Evolutionary conservation across 2,329 filamentous ascomycete genomes (phyloP).

Genomic region (Fusarium concolor): DNA sequence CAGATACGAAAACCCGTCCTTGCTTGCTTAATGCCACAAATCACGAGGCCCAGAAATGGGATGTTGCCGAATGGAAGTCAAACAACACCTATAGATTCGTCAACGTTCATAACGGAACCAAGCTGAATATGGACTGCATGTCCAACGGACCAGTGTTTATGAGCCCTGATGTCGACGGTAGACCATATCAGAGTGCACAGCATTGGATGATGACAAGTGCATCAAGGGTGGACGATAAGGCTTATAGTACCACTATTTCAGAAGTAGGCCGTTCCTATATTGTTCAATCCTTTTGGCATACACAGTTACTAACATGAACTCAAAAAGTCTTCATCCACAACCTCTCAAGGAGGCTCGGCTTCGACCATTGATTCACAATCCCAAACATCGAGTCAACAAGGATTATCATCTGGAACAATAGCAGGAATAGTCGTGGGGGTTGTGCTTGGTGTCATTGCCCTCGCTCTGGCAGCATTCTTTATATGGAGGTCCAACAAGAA

Average conservation of each 20-base stretch:
- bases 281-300: not conserved
- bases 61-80: constrained; percentile 45
- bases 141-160: constrained; percentile 48
- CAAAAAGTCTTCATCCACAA: not conserved
- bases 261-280: not conserved
- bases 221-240: constrained; percentile 45
- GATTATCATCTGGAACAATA: not conserved
- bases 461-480: not conserved
- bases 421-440: not conserved
- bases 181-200: constrained; percentile 43
- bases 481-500: not conserved
- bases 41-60: constrained; percentile 48
- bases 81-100: constrained; percentile 44
- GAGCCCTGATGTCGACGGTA: constrained; percentile 38
- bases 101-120: constrained; percentile 48
- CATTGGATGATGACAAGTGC: constrained; percentile 51
- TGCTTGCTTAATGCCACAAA: constrained; percentile 45
- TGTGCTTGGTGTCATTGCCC: not conserved
- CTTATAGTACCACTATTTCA: constrained; percentile 45
- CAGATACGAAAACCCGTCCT: constrained; percentile 42
- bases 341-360: not conserved
- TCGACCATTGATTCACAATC: not conserved
- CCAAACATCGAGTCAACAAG: not conserved
- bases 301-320: not conserved
- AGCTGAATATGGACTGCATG: constrained; percentile 48